Conservation (phyloP, 169 alveolate genomes). For the Plasmodium inui region DNA sequence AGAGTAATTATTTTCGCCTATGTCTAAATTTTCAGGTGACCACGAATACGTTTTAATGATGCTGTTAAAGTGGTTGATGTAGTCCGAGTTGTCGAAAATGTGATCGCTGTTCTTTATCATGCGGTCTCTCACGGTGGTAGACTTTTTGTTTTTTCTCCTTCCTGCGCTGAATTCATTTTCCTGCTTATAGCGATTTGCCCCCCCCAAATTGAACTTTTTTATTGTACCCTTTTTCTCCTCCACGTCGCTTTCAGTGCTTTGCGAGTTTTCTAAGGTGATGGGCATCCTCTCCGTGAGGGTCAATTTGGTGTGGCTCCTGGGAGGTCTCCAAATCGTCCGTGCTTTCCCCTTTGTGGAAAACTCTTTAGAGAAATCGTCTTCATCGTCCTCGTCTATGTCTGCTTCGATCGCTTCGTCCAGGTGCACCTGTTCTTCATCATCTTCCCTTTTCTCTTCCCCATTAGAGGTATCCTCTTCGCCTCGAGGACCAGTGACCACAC, state of each 20-base stretch:
- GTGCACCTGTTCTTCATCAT: not conserved
- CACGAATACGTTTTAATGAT: constrained; percentile 70
- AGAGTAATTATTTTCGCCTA: constrained; percentile 6
- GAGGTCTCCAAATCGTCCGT: not conserved
- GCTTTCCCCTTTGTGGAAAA: not conserved
- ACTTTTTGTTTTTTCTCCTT: constrained; percentile 27
- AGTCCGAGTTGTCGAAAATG: constrained; percentile 23
- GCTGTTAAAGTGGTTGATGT: constrained; percentile 47
- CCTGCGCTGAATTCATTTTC: constrained; percentile 13
- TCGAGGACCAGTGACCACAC: not conserved
- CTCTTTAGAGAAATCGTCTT: not conserved
- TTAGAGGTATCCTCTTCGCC: not conserved
- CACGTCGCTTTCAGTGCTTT: not conserved
- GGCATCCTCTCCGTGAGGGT: not conserved
- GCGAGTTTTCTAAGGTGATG: not conserved
- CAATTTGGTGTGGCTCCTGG: not conserved
- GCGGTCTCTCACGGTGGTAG: not conserved
- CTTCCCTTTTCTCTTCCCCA: not conserved
- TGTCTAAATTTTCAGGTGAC: constrained; percentile 45
- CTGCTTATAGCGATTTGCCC: constrained; percentile 6
- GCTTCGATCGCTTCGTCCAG: not conserved
- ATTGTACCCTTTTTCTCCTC: not conserved
- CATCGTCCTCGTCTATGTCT: not conserved
- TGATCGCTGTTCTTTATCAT: not conserved
- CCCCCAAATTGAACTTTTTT: not conserved